A percentile compares a stretch with the other conserved stretches of the same genome.
Evolutionary conservation across 805 yeast genomes (phyloP).

Genomic region (Zygotorulaspora chibaensis): DNA sequence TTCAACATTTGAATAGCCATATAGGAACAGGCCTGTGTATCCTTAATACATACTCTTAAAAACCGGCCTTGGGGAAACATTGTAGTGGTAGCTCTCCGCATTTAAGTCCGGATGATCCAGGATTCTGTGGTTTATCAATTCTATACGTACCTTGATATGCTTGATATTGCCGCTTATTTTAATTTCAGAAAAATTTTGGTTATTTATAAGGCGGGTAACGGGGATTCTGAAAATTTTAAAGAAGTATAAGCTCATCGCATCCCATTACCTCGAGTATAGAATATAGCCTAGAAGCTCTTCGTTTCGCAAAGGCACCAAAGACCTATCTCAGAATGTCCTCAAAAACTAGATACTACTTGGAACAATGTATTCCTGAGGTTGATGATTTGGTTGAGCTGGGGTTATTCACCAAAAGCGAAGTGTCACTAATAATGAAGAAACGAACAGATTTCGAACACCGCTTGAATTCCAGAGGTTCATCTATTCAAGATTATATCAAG

Average conservation of each 20-base stretch:
- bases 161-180: neutral
- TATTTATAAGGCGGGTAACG: constrained; percentile 4
- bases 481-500: constrained; percentile 67
- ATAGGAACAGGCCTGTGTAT: neutral
- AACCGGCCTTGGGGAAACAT: constrained; percentile 3
- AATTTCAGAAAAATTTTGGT: constrained; percentile 3
- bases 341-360: constrained; percentile 52
- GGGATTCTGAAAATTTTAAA: constrained; percentile 13
- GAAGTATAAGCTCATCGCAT: constrained; percentile 15
- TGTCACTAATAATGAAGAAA: constrained; percentile 79
- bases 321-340: constrained; percentile 41
- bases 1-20: neutral
- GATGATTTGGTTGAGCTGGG: constrained; percentile 82
- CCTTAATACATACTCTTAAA: constrained; percentile 6
- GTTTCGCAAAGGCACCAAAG: neutral
- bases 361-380: constrained; percentile 82
- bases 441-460: constrained; percentile 95
- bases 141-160: too few relatives aligned
- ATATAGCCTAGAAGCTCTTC: neutral
- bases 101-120: neutral
- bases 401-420: constrained; percentile 76
- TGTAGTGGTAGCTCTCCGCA: neutral
- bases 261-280: constrained; percentile 1
- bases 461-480: constrained; percentile 76
- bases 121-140: too few relatives aligned